phyloP scores from a whole-genome alignment of 1,284 basidiomycete species.

The Ceratobasidium sp. region DNA sequence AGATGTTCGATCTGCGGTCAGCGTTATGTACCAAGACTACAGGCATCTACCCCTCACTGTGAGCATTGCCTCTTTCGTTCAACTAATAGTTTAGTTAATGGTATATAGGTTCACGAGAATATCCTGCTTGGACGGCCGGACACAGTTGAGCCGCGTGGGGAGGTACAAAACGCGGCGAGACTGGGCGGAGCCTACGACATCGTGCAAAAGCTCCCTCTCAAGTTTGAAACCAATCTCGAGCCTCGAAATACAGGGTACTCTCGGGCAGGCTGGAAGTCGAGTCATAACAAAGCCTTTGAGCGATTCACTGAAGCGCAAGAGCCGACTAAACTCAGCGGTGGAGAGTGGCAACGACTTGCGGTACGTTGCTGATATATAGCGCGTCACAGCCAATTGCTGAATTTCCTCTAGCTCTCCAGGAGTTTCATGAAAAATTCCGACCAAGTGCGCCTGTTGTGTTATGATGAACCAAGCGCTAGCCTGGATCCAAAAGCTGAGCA shows the following conservation, averaged over 20 bases:
- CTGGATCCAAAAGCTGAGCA: constrained; percentile 78
- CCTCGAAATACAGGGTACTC: background rate
- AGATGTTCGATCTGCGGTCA: constrained; percentile 26
- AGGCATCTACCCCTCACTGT: constrained; percentile 41
- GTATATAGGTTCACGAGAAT: constrained; percentile 36
- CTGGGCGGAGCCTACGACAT: constrained; percentile 46
- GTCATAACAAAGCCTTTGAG: background rate
- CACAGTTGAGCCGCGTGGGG: constrained; percentile 9
- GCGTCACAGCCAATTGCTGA: constrained; percentile 36
- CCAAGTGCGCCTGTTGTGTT: constrained; percentile 70
- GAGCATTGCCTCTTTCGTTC: background rate
- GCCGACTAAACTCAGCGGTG: constrained; percentile 1
- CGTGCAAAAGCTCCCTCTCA: constrained; percentile 43
- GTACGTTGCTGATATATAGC: too few relatives aligned
- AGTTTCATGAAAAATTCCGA: constrained; percentile 78
- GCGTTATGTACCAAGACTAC: constrained; percentile 46
- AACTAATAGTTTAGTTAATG: background rate
- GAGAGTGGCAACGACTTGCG: constrained; percentile 11
- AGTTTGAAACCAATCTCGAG: constrained; percentile 36
- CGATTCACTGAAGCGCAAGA: background rate
- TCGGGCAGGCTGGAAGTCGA: background rate
- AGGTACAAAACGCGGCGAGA: constrained; percentile 44
- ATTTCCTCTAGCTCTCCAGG: constrained; percentile 63
- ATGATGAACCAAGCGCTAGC: constrained; percentile 72
- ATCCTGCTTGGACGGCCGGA: constrained; percentile 43